Percentiles rank a stretch among this genome's conserved stretches.
Evolutionary conservation across 139 green algal species (phyloP).

Genomic region (Monoraphidium neglectum): DNA sequence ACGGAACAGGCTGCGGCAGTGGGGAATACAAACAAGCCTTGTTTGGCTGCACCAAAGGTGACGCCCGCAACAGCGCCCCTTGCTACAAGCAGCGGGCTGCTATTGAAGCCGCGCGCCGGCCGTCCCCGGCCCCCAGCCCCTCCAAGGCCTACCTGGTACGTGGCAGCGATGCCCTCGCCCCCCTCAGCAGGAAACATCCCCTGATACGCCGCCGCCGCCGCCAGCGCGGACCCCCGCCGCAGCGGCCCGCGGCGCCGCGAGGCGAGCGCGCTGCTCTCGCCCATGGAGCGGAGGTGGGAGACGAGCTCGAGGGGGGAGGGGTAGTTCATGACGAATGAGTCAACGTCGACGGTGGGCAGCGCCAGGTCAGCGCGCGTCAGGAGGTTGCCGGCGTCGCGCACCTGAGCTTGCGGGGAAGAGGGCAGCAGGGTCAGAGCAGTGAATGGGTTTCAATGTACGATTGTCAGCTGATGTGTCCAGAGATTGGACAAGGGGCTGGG

Average conservation of each 20-base stretch:
- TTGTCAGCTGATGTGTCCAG: too few relatives aligned
- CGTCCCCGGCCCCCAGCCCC: too few relatives aligned
- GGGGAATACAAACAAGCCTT: too few relatives aligned
- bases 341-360: constrained; percentile 76
- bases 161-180: constrained; percentile 44
- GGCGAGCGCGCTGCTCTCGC: constrained; percentile 58
- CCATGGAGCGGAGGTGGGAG: constrained; percentile 58
- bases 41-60: too few relatives aligned
- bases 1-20: too few relatives aligned
- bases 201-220: constrained; percentile 63
- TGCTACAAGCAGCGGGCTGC: too few relatives aligned
- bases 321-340: constrained; percentile 56
- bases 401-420: constrained; percentile 28
- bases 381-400: constrained; percentile 77
- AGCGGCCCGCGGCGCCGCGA: constrained; percentile 1
- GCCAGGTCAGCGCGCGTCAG: constrained; percentile 64
- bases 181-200: constrained; percentile 57
- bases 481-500: too few relatives aligned
- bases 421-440: too few relatives aligned
- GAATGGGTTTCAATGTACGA: too few relatives aligned
- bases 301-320: constrained; percentile 51
- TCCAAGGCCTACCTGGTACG: constrained; percentile 30
- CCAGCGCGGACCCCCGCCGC: background rate
- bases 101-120: too few relatives aligned
- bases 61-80: too few relatives aligned